Evolutionary conservation across 1,139 yeast genomes (phyloP).

Genomic region (Pneumocystis carinii): DNA sequence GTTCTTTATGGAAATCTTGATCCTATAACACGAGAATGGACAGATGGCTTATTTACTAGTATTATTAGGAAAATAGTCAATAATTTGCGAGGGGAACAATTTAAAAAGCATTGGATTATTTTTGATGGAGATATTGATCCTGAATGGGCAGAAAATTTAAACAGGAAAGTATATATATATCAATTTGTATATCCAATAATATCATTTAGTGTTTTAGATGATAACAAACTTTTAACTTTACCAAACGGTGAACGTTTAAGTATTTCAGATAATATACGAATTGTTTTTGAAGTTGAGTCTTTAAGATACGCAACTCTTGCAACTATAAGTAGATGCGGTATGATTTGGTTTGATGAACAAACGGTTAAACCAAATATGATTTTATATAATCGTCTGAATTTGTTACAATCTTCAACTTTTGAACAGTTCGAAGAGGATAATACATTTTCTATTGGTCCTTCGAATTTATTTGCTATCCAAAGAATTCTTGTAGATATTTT

Average conservation of each 20-base stretch:
- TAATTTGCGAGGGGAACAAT: conserved; percentile 43
- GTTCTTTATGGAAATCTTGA: conserved; percentile 60
- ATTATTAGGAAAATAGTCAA: conserved; percentile 46
- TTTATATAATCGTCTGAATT: conserved; percentile 16
- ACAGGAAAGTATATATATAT: conserved; percentile 26
- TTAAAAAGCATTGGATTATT: conserved; percentile 56
- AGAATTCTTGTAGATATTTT: not conserved
- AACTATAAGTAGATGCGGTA: conserved; percentile 84
- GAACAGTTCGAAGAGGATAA: conserved; percentile 23
- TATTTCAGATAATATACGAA: conserved; percentile 46
- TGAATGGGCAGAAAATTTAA: conserved; percentile 80
- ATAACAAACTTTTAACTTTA: conserved; percentile 61
- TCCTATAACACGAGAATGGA: conserved; percentile 75
- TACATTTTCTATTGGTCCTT: conserved; percentile 11
- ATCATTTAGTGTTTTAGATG: conserved; percentile 55
- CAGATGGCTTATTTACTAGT: conserved; percentile 69
- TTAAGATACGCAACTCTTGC: conserved; percentile 69
- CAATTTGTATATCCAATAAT: conserved; percentile 1
- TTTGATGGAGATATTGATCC: conserved; percentile 95
- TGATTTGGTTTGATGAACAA: conserved; percentile 51
- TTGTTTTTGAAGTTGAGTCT: conserved; percentile 65
- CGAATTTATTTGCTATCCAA: conserved; percentile 5
- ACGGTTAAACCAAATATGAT: conserved; percentile 24
- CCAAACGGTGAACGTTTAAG: conserved; percentile 79
- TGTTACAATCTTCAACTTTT: conserved; percentile 14